Conservation (phyloP, 495 filamentous ascomycete species). For the Acidomyces sp. region DNA sequence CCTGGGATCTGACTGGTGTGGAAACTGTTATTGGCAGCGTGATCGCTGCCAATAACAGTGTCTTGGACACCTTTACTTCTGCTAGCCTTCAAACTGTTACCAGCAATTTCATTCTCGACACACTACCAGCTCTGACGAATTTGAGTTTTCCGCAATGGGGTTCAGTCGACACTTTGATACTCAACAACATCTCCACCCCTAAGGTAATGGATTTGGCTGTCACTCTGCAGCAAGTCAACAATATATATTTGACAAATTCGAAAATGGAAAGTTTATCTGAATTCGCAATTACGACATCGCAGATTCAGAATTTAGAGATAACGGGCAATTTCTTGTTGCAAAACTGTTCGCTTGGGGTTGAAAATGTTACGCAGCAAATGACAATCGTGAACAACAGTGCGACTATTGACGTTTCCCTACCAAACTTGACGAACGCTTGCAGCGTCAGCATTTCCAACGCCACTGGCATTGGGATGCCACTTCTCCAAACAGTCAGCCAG, state of each 20-base stretch:
- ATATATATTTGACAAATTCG: slow-evolving; percentile 6
- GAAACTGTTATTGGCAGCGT: slow-evolving; percentile 5
- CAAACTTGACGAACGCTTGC: slow-evolving; percentile 7
- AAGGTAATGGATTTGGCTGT: slow-evolving; percentile 4
- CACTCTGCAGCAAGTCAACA: slow-evolving; percentile 4
- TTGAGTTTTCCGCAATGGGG: no score
- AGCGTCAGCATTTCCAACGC: slow-evolving; percentile 5
- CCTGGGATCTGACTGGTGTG: not conserved
- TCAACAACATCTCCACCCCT: slow-evolving; percentile 4
- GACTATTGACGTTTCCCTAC: slow-evolving; percentile 1
- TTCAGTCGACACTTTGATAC: slow-evolving; percentile 1
- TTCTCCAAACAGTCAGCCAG: slow-evolving; percentile 1
- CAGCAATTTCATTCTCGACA: slow-evolving; percentile 1
- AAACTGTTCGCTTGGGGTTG: slow-evolving; percentile 5
- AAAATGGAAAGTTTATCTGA: slow-evolving; percentile 4
- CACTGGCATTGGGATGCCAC: not conserved
- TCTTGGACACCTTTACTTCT: not conserved
- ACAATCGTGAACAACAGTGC: slow-evolving; percentile 6
- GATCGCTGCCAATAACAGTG: slow-evolving; percentile 2
- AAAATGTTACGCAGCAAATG: slow-evolving; percentile 6
- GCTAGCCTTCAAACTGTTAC: slow-evolving; percentile 2
- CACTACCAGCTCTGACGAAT: no score
- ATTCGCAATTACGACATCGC: not conserved
- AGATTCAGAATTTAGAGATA: slow-evolving; percentile 4
- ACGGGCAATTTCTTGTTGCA: slow-evolving; percentile 5